Conservation (phyloP, 352 stramenopile species). For the Globisporangium carolinianum region DNA sequence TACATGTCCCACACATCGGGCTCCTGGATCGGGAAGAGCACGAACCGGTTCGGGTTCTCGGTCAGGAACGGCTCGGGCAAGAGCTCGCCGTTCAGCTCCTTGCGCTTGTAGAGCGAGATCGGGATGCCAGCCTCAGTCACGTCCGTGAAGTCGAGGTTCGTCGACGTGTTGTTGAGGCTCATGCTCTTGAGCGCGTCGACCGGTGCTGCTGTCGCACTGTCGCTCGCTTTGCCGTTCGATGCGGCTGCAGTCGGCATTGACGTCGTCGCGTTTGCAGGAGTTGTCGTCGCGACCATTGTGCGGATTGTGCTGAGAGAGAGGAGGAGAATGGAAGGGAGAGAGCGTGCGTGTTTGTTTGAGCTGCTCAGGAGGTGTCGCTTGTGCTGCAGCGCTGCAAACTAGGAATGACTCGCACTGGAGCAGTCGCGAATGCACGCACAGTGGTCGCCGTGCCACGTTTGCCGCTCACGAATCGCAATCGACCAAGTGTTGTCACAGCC, state of each 20-base stretch:
- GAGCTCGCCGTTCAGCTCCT: slow-evolving; percentile 83
- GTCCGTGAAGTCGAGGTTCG: slow-evolving; percentile 18
- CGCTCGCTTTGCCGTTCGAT: slow-evolving; percentile 19
- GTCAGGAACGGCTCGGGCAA: slow-evolving; percentile 89
- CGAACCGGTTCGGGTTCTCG: slow-evolving; percentile 95
- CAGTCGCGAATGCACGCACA: not conserved
- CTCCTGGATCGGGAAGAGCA: slow-evolving; percentile 98
- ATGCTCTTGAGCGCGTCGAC: slow-evolving; percentile 7
- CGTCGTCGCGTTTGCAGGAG: slow-evolving; percentile 6
- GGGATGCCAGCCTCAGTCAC: slow-evolving; percentile 16
- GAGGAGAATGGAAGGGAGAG: not conserved
- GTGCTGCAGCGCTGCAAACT: slow-evolving; percentile 8
- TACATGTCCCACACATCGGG: slow-evolving; percentile 98
- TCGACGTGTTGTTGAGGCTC: slow-evolving; percentile 7
- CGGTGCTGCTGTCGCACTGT: slow-evolving; percentile 2
- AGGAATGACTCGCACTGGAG: slow-evolving; percentile 10
- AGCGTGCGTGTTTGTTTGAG: not conserved
- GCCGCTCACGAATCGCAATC: not conserved
- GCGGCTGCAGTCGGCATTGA: slow-evolving; percentile 3
- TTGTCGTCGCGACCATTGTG: slow-evolving; percentile 32
- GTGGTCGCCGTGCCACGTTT: not conserved
- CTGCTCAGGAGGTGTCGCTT: slow-evolving; percentile 3
- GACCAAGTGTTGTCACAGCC: no score
- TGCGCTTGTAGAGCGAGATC: slow-evolving; percentile 83
- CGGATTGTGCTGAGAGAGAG: not conserved